Evolutionary conservation across 331 rosid genomes (phyloP).

Genomic region (Arachis monticola): DNA sequence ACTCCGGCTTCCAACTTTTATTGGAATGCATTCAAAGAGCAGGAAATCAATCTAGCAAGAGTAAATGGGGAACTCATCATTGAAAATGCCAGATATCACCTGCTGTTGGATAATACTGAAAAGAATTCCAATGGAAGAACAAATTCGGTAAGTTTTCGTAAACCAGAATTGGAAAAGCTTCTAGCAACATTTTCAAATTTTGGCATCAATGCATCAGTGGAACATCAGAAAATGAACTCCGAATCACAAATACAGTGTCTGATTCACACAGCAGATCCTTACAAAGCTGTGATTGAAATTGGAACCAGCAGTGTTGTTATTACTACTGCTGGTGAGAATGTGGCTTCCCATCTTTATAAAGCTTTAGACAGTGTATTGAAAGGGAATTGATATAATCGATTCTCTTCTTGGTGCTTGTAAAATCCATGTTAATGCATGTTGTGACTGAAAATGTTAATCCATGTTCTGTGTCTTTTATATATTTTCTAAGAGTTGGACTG

Average conservation of each 20-base stretch:
- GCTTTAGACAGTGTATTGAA: constrained; percentile 56
- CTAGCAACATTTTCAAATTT: constrained; percentile 52
- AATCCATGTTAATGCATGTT: neutral
- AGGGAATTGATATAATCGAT: constrained; percentile 44
- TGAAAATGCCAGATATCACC: constrained; percentile 52
- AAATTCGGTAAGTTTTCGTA: constrained; percentile 37
- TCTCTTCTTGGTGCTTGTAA: neutral
- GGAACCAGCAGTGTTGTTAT: constrained; percentile 50
- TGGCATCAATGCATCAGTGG: constrained; percentile 61
- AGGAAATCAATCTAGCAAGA: constrained; percentile 54
- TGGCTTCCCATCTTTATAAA: constrained; percentile 61
- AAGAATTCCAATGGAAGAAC: constrained; percentile 23
- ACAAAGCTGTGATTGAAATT: constrained; percentile 64
- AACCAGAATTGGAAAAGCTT: constrained; percentile 57
- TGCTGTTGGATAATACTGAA: constrained; percentile 46
- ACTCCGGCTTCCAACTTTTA: constrained; percentile 68
- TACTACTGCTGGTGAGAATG: constrained; percentile 48
- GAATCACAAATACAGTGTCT: constrained; percentile 39
- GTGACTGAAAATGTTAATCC: too few species aligned
- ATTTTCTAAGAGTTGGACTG: too few species aligned
- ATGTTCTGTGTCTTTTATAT: too few species aligned
- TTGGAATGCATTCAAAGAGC: constrained; percentile 61
- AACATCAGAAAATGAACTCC: constrained; percentile 29
- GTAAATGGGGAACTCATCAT: constrained; percentile 65
- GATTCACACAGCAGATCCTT: constrained; percentile 56